Evolutionary conservation across 129 eudicot genomes (phyloP).

Genomic region (Chrysanthemum seticuspe): DNA sequence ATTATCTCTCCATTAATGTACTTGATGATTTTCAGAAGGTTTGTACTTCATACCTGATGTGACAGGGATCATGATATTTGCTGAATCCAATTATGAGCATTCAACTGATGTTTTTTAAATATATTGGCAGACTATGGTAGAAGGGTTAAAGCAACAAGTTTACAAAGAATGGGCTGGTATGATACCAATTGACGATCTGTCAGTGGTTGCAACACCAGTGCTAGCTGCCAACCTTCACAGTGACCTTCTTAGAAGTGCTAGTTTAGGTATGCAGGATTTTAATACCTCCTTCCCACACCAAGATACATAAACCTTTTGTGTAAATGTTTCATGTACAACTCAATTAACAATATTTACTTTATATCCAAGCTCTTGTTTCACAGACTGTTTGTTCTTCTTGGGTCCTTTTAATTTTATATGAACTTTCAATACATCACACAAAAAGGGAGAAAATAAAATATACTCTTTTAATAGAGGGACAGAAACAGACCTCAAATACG

Average conservation of each 20-base stretch:
- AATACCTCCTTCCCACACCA: conserved; percentile 27
- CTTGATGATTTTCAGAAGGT: conserved; percentile 62
- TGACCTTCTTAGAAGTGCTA: conserved; percentile 21
- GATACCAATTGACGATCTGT: conserved; percentile 36
- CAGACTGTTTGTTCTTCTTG: not conserved
- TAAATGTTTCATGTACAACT: conserved; percentile 2
- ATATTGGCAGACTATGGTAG: conserved; percentile 48
- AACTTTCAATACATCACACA: not conserved
- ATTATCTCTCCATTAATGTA: conserved; percentile 36
- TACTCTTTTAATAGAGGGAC: not conserved
- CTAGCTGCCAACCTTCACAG: conserved; percentile 30
- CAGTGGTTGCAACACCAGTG: conserved; percentile 35
- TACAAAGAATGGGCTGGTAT: conserved; percentile 27
- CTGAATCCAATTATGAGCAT: not conserved
- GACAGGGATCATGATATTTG: not conserved
- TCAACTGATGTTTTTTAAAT: not conserved
- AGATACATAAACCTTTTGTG: conserved; percentile 29
- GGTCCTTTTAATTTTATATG: not conserved
- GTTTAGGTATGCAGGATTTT: conserved; percentile 27
- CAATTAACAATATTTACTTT: conserved; percentile 9
- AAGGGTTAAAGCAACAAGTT: conserved; percentile 40
- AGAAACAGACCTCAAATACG: too few relatives aligned
- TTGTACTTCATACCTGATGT: conserved; percentile 18
- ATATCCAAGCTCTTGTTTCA: conserved; percentile 6
- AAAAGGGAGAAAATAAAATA: not conserved